Evolutionary conservation across 108 stramenopile species (phyloP).

Genomic region (Nitzschia sp.): DNA sequence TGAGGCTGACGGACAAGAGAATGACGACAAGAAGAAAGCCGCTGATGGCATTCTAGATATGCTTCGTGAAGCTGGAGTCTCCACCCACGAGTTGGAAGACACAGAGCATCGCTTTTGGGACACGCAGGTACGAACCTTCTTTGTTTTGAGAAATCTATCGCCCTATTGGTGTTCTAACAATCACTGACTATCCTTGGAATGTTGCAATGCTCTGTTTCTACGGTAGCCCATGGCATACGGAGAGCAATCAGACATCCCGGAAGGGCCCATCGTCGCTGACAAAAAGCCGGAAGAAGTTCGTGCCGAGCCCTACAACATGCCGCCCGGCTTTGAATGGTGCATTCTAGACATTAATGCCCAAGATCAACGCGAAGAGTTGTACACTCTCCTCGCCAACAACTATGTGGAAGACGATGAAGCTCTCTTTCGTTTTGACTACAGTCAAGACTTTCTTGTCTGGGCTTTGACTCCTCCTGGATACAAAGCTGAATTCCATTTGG

Average conservation of each 20-base stretch:
- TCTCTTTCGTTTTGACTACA: conserved; percentile 98
- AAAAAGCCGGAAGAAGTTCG: conserved; percentile 79
- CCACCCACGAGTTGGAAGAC: conserved; percentile 35
- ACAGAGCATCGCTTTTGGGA: conserved; percentile 94
- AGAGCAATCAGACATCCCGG: conserved; percentile 38
- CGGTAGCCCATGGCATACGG: conserved; percentile 57
- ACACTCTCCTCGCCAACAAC: conserved; percentile 92
- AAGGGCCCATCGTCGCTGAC: conserved; percentile 84
- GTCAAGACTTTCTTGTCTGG: conserved; percentile 87
- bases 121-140: conserved; percentile 89
- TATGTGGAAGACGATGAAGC: conserved; percentile 99
- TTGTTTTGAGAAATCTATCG: not conserved
- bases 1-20: conserved; percentile 7
- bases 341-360: conserved; percentile 75
- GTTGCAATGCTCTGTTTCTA: conserved; percentile 5
- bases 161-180: not conserved
- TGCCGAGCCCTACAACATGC: conserved; percentile 94
- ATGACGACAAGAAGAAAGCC: conserved; percentile 26
- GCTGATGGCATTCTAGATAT: conserved; percentile 38
- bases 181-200: no score
- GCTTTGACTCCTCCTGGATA: conserved; percentile 95
- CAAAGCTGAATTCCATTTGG: conserved; percentile 78
- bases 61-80: conserved; percentile 35
- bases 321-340: conserved; percentile 94
- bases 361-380: conserved; percentile 80